phyloP scores from a whole-genome alignment of 306 rosid species.

The Arachis stenosperma region DNA sequence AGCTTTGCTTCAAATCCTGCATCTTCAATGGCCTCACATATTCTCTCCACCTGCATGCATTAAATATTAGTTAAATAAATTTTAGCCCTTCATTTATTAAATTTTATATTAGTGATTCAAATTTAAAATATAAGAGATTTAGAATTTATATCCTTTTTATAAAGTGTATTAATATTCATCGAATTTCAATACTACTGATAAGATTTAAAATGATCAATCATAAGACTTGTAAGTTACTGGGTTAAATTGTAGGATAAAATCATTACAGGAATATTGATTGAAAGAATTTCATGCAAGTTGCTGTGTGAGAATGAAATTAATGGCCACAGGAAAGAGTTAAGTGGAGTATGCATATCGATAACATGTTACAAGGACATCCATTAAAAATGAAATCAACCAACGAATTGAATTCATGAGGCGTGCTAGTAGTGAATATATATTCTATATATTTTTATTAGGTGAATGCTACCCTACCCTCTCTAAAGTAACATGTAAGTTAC shows the following conservation, averaged over 20 bases:
- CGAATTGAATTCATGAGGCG: conserved; percentile 6
- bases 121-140: no score
- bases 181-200: no score
- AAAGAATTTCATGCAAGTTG: background rate
- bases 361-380: conserved; percentile 34
- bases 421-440: background rate
- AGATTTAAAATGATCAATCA: background rate
- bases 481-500: no score
- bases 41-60: conserved; percentile 51
- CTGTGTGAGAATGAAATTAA: background rate
- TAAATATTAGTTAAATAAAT: background rate
- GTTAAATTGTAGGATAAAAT: background rate
- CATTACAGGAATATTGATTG: background rate
- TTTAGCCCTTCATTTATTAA: no score
- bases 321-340: conserved; percentile 19
- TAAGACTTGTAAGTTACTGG: background rate
- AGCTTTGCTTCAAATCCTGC: conserved; percentile 68
- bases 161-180: no score
- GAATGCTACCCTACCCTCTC: no score
- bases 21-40: conserved; percentile 67
- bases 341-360: conserved; percentile 33
- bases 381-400: conserved; percentile 2
- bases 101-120: no score
- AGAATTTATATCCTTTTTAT: no score
- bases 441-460: background rate